phyloP scores from a whole-genome alignment of 2,329 filamentous ascomycete genomes.

The Talaromyces verruculosus region DNA sequence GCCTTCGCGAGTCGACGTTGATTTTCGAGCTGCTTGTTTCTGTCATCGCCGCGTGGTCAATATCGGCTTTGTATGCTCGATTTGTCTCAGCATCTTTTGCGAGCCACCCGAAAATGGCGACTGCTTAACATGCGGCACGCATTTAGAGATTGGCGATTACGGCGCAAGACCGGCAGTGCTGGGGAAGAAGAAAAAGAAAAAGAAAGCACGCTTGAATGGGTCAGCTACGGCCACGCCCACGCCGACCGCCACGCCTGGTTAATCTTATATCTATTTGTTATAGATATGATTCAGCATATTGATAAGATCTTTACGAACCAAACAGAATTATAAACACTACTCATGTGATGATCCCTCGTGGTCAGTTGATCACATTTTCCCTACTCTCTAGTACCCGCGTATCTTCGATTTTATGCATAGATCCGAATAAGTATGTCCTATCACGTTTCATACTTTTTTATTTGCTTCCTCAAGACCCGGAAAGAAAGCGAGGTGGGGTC shows the following conservation, averaged over 20 bases:
- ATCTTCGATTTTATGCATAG: neutral
- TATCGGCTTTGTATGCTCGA: constrained; percentile 90
- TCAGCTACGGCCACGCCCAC: constrained; percentile 60
- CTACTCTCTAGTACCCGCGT: neutral
- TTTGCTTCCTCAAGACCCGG: neutral
- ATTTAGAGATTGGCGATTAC: constrained; percentile 72
- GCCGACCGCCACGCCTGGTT: constrained; percentile 48
- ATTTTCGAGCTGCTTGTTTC: constrained; percentile 98
- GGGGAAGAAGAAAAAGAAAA: constrained; percentile 71
- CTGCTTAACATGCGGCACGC: constrained; percentile 81
- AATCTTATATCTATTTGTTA: neutral
- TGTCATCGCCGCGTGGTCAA: constrained; percentile 91
- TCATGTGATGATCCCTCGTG: neutral
- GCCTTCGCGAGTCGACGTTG: constrained; percentile 81
- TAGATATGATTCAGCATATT: neutral
- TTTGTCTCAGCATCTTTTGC: constrained; percentile 94
- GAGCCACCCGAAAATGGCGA: constrained; percentile 61
- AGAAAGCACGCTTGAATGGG: constrained; percentile 58
- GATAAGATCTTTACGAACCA: neutral
- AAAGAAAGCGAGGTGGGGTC: constrained; percentile 1
- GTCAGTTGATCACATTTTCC: constrained; percentile 4
- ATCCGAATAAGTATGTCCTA: neutral
- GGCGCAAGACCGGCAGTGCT: constrained; percentile 75
- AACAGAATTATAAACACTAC: neutral
- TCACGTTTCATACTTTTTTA: neutral